Conservation (phyloP, 257 asterid genomes). For the Agastache rugosa region DNA sequence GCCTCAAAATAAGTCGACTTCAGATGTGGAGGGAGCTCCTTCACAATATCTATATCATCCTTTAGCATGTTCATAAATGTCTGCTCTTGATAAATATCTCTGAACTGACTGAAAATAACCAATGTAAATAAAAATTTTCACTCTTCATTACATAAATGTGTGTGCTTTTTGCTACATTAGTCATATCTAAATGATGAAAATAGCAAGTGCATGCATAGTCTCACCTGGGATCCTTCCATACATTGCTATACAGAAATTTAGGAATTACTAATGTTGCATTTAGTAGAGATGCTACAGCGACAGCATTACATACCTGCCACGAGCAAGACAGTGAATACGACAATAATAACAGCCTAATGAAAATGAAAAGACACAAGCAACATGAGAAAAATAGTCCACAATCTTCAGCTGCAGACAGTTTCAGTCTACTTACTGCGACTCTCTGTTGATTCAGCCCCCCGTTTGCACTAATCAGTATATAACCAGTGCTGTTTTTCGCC, state of each 20-base stretch:
- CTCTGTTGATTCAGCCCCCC: conserved; percentile 97
- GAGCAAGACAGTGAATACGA: not conserved
- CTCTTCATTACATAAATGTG: not conserved
- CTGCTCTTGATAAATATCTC: conserved; percentile 87
- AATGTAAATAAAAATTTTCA: not conserved
- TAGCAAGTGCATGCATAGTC: not conserved
- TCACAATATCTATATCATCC: conserved; percentile 67
- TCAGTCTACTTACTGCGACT: conserved; percentile 62
- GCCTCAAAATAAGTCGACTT: conserved; percentile 69
- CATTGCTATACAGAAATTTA: conserved; percentile 90
- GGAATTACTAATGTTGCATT: conserved; percentile 95
- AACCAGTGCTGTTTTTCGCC: conserved; percentile 59
- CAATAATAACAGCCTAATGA: not conserved
- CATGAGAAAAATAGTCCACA: not conserved
- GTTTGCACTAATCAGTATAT: conserved; percentile 81
- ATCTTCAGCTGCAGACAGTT: not conserved
- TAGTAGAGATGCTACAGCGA: conserved; percentile 82
- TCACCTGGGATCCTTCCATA: conserved; percentile 97
- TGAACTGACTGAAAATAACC: conserved; percentile 69
- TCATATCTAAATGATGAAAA: not conserved
- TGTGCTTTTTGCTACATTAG: not conserved
- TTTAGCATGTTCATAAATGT: conserved; percentile 63
- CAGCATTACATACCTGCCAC: conserved; percentile 90
- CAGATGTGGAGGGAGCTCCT: conserved; percentile 74
- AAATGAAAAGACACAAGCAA: not conserved